phyloP scores from a whole-genome alignment of 345 rosid genomes.

The Cardiospermum halicacabum region DNA sequence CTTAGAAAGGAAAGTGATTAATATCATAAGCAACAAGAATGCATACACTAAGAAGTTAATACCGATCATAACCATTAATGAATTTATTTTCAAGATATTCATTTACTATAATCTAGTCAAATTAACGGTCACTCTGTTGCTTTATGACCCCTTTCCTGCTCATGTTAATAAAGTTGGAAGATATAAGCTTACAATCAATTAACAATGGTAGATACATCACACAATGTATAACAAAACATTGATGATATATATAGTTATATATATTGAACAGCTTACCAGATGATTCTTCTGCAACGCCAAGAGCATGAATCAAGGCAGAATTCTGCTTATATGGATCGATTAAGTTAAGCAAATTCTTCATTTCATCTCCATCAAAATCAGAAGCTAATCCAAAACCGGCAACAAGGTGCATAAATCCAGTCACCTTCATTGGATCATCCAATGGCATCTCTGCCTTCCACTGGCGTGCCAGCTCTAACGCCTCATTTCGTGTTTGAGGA shows the following conservation, averaged over 20 bases:
- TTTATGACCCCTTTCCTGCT: too few species aligned
- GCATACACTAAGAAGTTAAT: too few species aligned
- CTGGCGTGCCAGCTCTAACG: conserved; percentile 28
- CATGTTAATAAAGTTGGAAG: too few species aligned
- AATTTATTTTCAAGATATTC: too few species aligned
- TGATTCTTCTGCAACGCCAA: conserved; percentile 28
- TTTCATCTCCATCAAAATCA: conserved; percentile 26
- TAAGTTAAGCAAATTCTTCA: conserved; percentile 23
- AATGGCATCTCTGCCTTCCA: conserved; percentile 45
- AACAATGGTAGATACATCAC: neutral
- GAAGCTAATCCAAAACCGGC: conserved; percentile 35
- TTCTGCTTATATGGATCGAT: conserved; percentile 26
- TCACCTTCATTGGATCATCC: conserved; percentile 32
- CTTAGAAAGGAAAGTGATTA: too few species aligned
- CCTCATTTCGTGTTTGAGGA: conserved; percentile 32
- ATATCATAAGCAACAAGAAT: too few species aligned
- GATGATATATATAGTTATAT: too few species aligned
- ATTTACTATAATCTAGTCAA: neutral
- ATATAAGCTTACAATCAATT: neutral
- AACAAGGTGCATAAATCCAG: conserved; percentile 41
- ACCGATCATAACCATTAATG: too few species aligned
- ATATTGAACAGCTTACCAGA: conserved; percentile 32
- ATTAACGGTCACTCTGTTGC: neutral
- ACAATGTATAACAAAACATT: neutral
- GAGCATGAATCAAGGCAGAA: conserved; percentile 25